Evolutionary conservation across 1,284 basidiomycete species (phyloP), one percentile per base, ranked within the genome.

Genomic region (Trametes pubescens): DNA sequence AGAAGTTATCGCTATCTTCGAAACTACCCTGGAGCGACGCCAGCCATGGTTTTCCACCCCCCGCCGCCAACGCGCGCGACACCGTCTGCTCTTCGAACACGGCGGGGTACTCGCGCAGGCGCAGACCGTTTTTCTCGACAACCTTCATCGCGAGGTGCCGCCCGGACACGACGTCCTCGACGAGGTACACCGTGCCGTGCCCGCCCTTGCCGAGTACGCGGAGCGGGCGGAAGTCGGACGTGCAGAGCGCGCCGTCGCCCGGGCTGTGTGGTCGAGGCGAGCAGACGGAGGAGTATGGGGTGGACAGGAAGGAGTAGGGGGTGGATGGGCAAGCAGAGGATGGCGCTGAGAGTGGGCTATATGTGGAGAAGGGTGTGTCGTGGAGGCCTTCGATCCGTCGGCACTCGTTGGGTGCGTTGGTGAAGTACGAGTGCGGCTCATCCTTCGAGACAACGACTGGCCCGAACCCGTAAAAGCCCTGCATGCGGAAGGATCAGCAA

Each of bases 1-100:
- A 71, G 68, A 77, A 69, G 78, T 83, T 70, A 38, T 68, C 71
- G 37, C 49, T 61, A 55, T 75, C 74, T 37, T 74, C 69, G 51
- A 74, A 75, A 57, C 72, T 72, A 4, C 65, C 73, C 11, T 66
- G 53, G 14, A 74, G 66, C 22, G 66, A 59, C 6, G 68, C 62
- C 37, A 71, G 62, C 48, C 64, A 59, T 18, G 66, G 37, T 14
- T 44, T 38, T 21, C 38, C 40, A 24, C 24, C 34, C 22, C 22
- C 22, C 35, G 49, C 49, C 16, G 32, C 49, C 21, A 43, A 43
- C 40, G 62, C 51, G 14, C 54, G 62, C 54, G 62, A n/a, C 24
- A 67, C 59, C 10, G 58, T 61, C 46, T 72, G 65, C 59, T 71
- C 69, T 61, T 70, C 68, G 61, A 71, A 65, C 18, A 72, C 60